A percentile compares a stretch with the other conserved stretches of the same genome.
Conservation (phyloP, 2,329 filamentous ascomycete species). For the Hypomyces rosellus region DNA sequence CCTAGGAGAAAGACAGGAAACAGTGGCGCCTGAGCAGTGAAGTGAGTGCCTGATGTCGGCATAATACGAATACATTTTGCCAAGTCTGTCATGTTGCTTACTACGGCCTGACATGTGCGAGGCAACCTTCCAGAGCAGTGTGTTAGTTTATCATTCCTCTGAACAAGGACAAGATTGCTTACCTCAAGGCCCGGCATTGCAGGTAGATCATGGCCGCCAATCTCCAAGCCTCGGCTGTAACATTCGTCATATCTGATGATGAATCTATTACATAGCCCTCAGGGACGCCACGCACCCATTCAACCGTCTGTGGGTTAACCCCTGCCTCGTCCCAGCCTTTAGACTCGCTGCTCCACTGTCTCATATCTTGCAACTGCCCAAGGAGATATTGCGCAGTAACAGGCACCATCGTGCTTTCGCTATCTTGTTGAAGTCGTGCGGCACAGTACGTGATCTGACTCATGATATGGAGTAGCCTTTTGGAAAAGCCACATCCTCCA, state of each 20-base stretch:
- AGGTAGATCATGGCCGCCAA: slow-evolving; percentile 33
- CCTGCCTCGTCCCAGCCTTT: slow-evolving; percentile 18
- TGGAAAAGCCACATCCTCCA: slow-evolving; percentile 36
- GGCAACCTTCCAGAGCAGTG: slow-evolving; percentile 23
- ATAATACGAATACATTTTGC: slow-evolving; percentile 32
- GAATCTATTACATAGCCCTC: slow-evolving; percentile 21
- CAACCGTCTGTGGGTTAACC: slow-evolving; percentile 15
- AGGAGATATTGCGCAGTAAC: slow-evolving; percentile 23
- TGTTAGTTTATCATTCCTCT: slow-evolving; percentile 5
- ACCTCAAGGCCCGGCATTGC: slow-evolving; percentile 34
- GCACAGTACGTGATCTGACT: slow-evolving; percentile 33
- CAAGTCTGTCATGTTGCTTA: slow-evolving; percentile 27
- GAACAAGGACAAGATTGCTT: slow-evolving; percentile 1
- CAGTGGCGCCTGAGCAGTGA: slow-evolving; percentile 36
- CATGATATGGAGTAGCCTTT: slow-evolving; percentile 31
- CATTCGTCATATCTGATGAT: slow-evolving; percentile 31
- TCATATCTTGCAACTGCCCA: slow-evolving; percentile 24
- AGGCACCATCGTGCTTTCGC: slow-evolving; percentile 25
- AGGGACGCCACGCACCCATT: slow-evolving; percentile 24
- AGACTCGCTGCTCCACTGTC: slow-evolving; percentile 31
- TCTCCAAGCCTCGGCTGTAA: slow-evolving; percentile 37
- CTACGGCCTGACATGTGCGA: slow-evolving; percentile 29
- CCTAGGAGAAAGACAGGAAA: slow-evolving; percentile 37
- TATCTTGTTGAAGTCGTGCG: slow-evolving; percentile 28
- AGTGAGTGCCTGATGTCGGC: slow-evolving; percentile 34